A percentile compares a stretch with the other conserved stretches of the same genome.
Conservation (phyloP, 2,329 filamentous ascomycete genomes). For the Aspergillus sp. region DNA sequence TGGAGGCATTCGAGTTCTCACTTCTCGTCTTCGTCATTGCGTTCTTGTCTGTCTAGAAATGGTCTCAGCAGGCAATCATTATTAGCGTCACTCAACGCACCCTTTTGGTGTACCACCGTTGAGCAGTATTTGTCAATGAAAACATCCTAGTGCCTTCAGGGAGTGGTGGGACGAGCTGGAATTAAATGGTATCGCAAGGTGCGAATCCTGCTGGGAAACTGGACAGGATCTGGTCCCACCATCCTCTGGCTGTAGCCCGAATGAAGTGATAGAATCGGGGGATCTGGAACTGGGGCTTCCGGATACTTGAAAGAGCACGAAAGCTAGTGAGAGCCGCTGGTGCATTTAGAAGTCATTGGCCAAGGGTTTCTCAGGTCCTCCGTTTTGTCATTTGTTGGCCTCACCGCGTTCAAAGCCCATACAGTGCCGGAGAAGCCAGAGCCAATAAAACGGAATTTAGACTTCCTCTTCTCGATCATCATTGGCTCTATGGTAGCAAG, state of each 20-base stretch:
- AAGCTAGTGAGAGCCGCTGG: conserved; percentile 1
- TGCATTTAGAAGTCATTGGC: conserved; percentile 29
- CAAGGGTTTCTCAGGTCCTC: conserved; percentile 20
- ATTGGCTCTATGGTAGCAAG: too few relatives aligned
- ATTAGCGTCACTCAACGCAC: conserved; percentile 22
- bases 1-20: too few relatives aligned
- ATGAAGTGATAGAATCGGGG: conserved; percentile 23
- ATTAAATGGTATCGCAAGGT: conserved; percentile 29
- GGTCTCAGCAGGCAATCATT: conserved; percentile 46
- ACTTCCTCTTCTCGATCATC: too few relatives aligned
- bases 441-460: conserved; percentile 14
- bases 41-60: conserved; percentile 40
- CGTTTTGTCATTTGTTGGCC: conserved; percentile 31
- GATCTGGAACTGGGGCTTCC: conserved; percentile 10
- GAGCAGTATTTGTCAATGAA: conserved; percentile 32
- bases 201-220: conserved; percentile 22
- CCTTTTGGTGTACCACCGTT: too few relatives aligned
- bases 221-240: conserved; percentile 21
- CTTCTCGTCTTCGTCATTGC: conserved; percentile 7
- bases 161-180: conserved; percentile 31
- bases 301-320: too few relatives aligned
- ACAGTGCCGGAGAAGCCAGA: conserved; percentile 28
- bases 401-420: conserved; percentile 17
- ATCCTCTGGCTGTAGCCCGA: conserved; percentile 7
- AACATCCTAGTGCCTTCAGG: conserved; percentile 14